Base-by-base conservation (phyloP, 2,329 filamentous ascomycete genomes). In the Cladosporium austrohemisphaericum region DNA sequence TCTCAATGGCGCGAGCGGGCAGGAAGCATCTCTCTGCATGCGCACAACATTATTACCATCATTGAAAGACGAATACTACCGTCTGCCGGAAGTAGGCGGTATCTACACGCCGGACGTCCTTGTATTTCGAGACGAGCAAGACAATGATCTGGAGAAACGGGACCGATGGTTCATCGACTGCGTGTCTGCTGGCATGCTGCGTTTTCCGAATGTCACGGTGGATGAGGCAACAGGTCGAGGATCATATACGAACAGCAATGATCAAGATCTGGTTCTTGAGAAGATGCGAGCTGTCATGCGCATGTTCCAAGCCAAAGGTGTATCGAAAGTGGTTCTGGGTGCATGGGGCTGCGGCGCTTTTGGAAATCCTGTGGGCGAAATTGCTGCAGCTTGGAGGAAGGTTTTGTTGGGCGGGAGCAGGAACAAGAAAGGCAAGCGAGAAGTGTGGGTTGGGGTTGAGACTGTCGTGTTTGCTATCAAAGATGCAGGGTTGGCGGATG, bases 271-370 rank as follows among this genome's bases (percentile, higher is more conserved):
- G 5, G 71, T 71, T 0, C 53, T 72, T 16, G 60, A 62, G 4
- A 83, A 82, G 64, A 81, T 84, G 72, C 67, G 68, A 22, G 71
- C 68, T 3, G 78, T 82, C 2, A 59, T 84, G 62, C 67, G 77
- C 1, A 71, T 82, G 4, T 67, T 71, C 3, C 59, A 66, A 4
- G 58, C 64, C 0, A 71, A 70, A 50, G 72, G 74, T 0, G 68
- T 69, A 3, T 67, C 61, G 20, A 73, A 66, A 49, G 55, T 83
- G 0, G 76, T 84, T 0, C 66, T 84, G 0, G 81, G 80, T 0
- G 79, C 80, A 0, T 83, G 80, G 78, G 80, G 81, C 0, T 83
- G 79, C 53, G 80, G 80, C 2, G 79, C 78, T 0, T 81, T 82
- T 50, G 79, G 78, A 0, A 83, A 84, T 51, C 80, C 80, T 0